A percentile compares a stretch with the other conserved stretches of the same genome.
Conservation (phyloP, 176 grass and related monocot species). For the Ensete ventricosum region DNA sequence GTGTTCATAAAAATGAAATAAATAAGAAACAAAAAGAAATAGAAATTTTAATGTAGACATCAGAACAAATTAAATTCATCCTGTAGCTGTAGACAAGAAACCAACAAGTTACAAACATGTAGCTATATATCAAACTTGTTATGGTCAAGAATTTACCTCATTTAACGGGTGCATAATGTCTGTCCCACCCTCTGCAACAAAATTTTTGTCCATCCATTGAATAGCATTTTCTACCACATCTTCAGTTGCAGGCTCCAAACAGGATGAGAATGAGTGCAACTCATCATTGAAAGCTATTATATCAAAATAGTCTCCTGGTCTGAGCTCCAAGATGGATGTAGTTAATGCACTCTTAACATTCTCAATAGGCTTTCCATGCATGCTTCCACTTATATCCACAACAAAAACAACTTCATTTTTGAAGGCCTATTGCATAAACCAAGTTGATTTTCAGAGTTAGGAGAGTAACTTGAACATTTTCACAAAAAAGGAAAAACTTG, state of each 20-base stretch:
- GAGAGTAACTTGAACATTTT: neutral
- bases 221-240: constrained; percentile 56
- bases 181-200: constrained; percentile 61
- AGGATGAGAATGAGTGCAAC: constrained; percentile 56
- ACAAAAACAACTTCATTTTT: constrained; percentile 69
- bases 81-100: neutral
- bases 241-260: constrained; percentile 60
- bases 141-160: constrained; percentile 37
- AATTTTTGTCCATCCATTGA: constrained; percentile 60
- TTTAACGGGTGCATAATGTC: constrained; percentile 64
- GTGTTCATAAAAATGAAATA: constrained; percentile 5
- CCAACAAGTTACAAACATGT: neutral
- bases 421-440: constrained; percentile 45
- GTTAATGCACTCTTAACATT: constrained; percentile 62
- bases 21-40: neutral
- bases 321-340: constrained; percentile 54
- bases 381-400: constrained; percentile 88
- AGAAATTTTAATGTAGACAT: neutral
- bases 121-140: neutral
- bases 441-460: neutral
- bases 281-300: constrained; percentile 85
- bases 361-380: constrained; percentile 86
- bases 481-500: neutral
- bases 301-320: constrained; percentile 64
- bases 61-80: neutral